Conservation (phyloP, 179 eudicot species). For the Patellifolia procumbens region DNA sequence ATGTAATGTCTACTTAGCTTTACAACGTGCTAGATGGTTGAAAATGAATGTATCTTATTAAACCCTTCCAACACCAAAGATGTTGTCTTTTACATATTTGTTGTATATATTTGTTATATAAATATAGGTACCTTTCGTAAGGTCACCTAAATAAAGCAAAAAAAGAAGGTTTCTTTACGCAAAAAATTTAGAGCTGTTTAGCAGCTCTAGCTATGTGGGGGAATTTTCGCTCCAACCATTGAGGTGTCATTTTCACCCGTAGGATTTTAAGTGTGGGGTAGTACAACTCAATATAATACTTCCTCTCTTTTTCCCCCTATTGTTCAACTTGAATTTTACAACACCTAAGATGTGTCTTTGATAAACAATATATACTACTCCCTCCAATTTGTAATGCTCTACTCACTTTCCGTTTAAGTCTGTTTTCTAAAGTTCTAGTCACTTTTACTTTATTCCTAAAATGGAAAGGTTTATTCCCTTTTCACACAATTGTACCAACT, state of each 20-base stretch:
- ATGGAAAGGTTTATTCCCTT: too few species aligned
- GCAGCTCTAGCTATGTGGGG: neutral
- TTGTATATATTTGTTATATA: neutral
- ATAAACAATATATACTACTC: too few species aligned
- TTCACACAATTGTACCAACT: too few species aligned
- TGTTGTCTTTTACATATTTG: neutral
- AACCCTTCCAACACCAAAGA: neutral
- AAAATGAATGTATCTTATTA: neutral
- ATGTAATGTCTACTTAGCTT: neutral
- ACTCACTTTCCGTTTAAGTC: too few species aligned
- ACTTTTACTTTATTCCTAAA: too few species aligned
- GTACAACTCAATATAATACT: too few species aligned
- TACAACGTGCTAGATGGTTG: neutral
- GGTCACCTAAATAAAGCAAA: neutral
- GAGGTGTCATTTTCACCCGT: neutral
- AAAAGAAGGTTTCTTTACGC: neutral
- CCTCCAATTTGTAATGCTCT: too few species aligned
- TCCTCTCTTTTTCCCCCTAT: too few species aligned
- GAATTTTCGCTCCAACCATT: neutral
- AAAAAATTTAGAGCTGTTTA: neutral
- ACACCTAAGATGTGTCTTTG: too few species aligned
- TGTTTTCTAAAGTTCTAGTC: too few species aligned
- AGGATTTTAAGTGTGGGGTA: too few species aligned
- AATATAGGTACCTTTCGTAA: neutral
- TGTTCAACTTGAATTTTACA: too few species aligned